A percentile compares a stretch with the other conserved stretches of the same genome.
Evolutionary conservation across 2,329 filamentous ascomycete species (phyloP).

Genomic region (Ceratocystis destructans): DNA sequence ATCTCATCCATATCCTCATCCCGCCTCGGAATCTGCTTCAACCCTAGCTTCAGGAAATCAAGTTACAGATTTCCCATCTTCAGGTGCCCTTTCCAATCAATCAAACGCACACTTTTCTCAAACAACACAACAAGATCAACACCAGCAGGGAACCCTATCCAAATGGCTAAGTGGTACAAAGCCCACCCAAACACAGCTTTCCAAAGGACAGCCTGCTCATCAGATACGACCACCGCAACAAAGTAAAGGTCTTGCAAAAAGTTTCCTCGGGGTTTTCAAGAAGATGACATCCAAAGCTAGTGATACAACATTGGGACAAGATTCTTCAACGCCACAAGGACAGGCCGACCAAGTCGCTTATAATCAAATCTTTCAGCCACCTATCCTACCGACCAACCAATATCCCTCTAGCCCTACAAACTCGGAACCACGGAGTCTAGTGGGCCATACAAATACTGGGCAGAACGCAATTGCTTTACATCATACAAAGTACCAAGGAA

Average conservation of each 20-base stretch:
- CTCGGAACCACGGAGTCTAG: not conserved
- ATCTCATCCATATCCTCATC: not conserved
- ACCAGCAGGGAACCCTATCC: not conserved
- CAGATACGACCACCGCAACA: not conserved
- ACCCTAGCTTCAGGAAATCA: not conserved
- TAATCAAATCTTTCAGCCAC: not conserved
- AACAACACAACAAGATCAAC: not conserved
- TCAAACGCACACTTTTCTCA: not conserved
- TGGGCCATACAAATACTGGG: not conserved
- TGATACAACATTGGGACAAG: not conserved
- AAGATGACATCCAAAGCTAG: not conserved
- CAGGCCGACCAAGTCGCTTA: not conserved
- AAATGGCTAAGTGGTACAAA: not conserved
- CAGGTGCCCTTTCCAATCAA: not conserved
- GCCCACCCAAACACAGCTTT: not conserved
- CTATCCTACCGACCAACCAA: not conserved
- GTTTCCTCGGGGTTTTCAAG: not conserved
- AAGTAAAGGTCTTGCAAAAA: not conserved
- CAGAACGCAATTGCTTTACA: not conserved
- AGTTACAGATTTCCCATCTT: not conserved
- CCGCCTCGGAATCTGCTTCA: too few relatives aligned
- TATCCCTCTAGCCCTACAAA: not conserved
- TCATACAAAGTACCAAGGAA: not conserved
- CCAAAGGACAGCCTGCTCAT: not conserved
- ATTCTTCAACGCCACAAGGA: not conserved